Base-by-base conservation (phyloP, 345 rosid species). In the Moricandia moricandioides region DNA sequence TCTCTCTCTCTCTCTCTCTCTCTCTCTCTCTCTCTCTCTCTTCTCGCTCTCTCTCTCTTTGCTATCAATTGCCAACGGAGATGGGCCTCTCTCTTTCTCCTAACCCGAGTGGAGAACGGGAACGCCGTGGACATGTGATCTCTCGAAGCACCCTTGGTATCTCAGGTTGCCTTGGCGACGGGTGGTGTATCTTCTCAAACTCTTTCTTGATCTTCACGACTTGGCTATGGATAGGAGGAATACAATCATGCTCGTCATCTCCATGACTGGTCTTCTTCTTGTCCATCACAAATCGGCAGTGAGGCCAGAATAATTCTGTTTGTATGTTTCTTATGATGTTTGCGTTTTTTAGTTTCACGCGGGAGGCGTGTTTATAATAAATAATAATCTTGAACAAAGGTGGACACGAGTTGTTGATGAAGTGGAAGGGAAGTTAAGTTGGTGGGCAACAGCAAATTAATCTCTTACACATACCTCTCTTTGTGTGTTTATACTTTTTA, bases 161-260 rank as follows among this genome's bases (percentile, higher is more conserved):
- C 82, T 85, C 86, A 6, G 82, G 71, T 60, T 85, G 85, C 59
- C 59, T 21, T 8, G 21, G 29, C 30, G 59, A 54, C 59, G 59
- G 59, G 31, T 55, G 31, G 64, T 63, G 82, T 27, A 85, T 79
- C 70, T 82, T 83, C 67, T 87, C 85, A 17, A 78, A 82, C 72
- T 89, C 94, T 72, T 63, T 76, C 78, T 79, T 89, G 73, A 89
- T 84, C 81, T 84, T 87, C 54, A 73, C 83, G 8, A 87, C 94
- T 76, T 89, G 94, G 77, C 85, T 87, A 65, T 89, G 91, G 58
- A 87, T 49, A 7, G 84, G 88, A 77, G 76, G 70, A 18, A 73
- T 75, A 39, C 65, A 68, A 55, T 78, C 77, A 12, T 70, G 64
- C 29, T 26, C 10, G 29, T 67, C 80, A 24, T 71, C 76, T 33